A percentile compares a stretch with the other conserved stretches of the same genome.
Evolutionary conservation across 495 filamentous ascomycete species (phyloP).

Genomic region (Daldinia decipiens): DNA sequence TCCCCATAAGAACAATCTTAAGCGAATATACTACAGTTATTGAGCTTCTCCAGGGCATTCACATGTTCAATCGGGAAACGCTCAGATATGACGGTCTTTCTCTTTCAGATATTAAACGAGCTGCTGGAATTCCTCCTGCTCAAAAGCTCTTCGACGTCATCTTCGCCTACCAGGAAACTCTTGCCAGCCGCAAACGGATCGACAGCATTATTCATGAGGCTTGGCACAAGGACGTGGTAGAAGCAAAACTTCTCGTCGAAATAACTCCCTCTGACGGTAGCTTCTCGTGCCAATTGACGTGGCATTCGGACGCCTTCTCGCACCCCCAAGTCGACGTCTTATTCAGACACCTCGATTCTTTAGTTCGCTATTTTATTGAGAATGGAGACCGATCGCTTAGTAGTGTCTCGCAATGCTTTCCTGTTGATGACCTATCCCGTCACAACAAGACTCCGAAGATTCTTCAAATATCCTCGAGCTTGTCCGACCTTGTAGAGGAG

Average conservation of each 20-base stretch:
- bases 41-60: slow-evolving; percentile 69
- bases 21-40: slow-evolving; percentile 57
- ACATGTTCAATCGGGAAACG: slow-evolving; percentile 67
- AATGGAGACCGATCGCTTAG: slow-evolving; percentile 50
- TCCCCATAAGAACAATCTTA: slow-evolving; percentile 71
- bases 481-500: slow-evolving; percentile 65
- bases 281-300: slow-evolving; percentile 67
- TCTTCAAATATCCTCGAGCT: slow-evolving; percentile 29
- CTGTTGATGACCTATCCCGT: slow-evolving; percentile 61
- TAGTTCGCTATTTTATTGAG: slow-evolving; percentile 54
- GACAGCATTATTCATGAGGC: slow-evolving; percentile 56
- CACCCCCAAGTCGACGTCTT: slow-evolving; percentile 61
- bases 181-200: slow-evolving; percentile 52
- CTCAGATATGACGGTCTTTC: slow-evolving; percentile 68
- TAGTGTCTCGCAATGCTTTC: slow-evolving; percentile 48
- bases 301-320: slow-evolving; percentile 51
- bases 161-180: slow-evolving; percentile 80
- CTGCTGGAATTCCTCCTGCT: slow-evolving; percentile 58
- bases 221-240: slow-evolving; percentile 70
- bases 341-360: slow-evolving; percentile 49
- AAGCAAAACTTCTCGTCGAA: slow-evolving; percentile 78
- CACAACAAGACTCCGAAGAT: slow-evolving; percentile 54
- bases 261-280: slow-evolving; percentile 67
- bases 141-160: slow-evolving; percentile 72
- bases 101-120: slow-evolving; percentile 72